Evolutionary conservation across 306 rosid species (phyloP), one percentile per base, ranked within the genome.

Genomic region (Cucurbita maxima): DNA sequence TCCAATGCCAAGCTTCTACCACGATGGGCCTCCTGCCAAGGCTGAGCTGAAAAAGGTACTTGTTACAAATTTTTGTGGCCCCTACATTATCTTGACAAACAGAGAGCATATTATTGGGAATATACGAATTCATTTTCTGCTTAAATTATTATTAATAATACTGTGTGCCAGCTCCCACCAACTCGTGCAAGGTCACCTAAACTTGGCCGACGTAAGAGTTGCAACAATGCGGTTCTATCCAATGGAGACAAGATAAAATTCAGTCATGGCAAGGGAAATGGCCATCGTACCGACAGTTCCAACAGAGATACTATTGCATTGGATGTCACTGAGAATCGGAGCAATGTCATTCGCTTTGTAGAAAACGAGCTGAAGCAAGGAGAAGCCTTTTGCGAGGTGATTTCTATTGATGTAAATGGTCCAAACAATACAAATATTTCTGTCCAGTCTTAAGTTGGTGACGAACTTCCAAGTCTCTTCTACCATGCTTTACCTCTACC

Each of bases 121-220:
- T 38, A n/a, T 62, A 9, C 40, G 70, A 40, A 38, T 16, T 38
- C 25, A 36, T 50, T 45, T 7, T 77, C 80, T 63, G 52, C 84
- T 64, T 61, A 73, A 78, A 69, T 53, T 36, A 62, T 72, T 45
- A 75, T 75, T 54, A 64, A 6, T 68, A 45, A 81, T 76, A 59
- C 74, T 48, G 40, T 8, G 50, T 85, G 70, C 40, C 86, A 95
- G 97, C 86, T 75, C 50, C 97, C 99, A 70, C 92, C 99, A 4
- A 91, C 99, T 40, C 97, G 99, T 54, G 96, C 96, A 50, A 95
- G 87, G 83, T 91, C 99, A 51, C 97, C 99, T 70, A 95, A 91
- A 83, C 89, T 95, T 75, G 97, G 99, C 71, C 83, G 96, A 71
- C 87, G 88, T 75, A 95, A 91, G 87, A 86, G 87, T 82, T 78